A percentile compares a stretch with the other conserved stretches of the same genome.
These are phyloP conservation scores for Tricholoma matsutake DNA, from an alignment of 768 basidiomycete genomes.

Conservation along the genomic window DNA sequence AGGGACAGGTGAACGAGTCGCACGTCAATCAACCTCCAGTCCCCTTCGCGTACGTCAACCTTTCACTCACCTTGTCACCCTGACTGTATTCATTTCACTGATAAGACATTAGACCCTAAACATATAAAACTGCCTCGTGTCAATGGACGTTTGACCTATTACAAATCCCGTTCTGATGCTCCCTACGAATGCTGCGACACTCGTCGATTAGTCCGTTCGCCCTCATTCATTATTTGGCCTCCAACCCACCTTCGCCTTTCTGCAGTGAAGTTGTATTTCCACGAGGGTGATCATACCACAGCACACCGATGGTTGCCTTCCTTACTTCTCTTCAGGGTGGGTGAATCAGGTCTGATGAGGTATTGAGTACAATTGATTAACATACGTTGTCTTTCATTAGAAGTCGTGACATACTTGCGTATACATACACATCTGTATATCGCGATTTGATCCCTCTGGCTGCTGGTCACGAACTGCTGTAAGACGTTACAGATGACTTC, in stretches of 20 bases:
- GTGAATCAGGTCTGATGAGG: neutral
- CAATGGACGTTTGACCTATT: neutral
- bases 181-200: neutral
- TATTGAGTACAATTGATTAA: neutral
- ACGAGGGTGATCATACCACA: neutral
- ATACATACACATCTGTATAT: neutral
- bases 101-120: neutral
- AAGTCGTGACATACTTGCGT: neutral
- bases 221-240: neutral
- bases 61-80: neutral
- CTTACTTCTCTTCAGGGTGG: neutral
- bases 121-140: neutral
- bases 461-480: neutral
- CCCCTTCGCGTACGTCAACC: neutral
- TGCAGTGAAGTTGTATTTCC: neutral
- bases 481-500: neutral
- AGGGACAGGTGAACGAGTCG: neutral
- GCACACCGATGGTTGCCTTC: neutral
- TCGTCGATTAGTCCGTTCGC: neutral
- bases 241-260: too few species aligned
- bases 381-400: neutral
- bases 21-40: neutral
- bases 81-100: neutral
- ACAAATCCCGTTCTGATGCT: neutral
- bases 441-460: neutral